Base-by-base conservation (phyloP, 306 rosid genomes). In the Begonia masoniana region DNA sequence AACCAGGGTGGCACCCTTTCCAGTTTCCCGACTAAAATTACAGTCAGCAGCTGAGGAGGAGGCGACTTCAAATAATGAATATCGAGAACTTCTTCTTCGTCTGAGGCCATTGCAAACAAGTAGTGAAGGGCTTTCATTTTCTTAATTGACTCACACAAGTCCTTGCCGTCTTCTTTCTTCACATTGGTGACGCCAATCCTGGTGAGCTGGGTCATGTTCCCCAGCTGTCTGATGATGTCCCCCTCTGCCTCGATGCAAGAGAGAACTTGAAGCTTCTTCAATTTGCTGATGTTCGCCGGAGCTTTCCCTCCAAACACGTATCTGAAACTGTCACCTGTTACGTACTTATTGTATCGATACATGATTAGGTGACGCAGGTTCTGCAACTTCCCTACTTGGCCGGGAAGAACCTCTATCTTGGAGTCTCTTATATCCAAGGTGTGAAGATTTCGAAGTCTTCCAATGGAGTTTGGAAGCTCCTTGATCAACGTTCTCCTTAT, bases 381-480 rank as follows among this genome's bases (percentile, higher is more conserved):
- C 5, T 4, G 5, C 53, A 65, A 51, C 46, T 51, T 57, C 14
- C 58, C 4, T 41, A 57, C 31, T 4, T 17, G 59, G 26, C 24
- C 10, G 1, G 59, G 66, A 53, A 62, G 66, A 43, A 26, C 13
- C 46, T 19, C 14, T 0, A 65, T 58, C 36, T 49, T 5, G 12
- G 47, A 57, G 10, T 41, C 0, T 3, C 8, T 15, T 13, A 65
- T 13, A 54, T 66, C 23, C 55, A 68, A 14, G 15, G 59, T 68
- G 36, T 12, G 63, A 16, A 68, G 62, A 50, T 68, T 62, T 13
- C 12, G 19, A 16, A 68, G 59, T 15, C 13, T 43, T 43, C 73
- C 63, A 12, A 68, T 68, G 41, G 68, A 57, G 15, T 61, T 48
- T 13, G 68, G 68, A 14, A 68, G 67, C 41, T 61, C 41, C 42